phyloP scores from a whole-genome alignment of 2,329 filamentous ascomycete genomes.

The Pyrenophora teres region DNA sequence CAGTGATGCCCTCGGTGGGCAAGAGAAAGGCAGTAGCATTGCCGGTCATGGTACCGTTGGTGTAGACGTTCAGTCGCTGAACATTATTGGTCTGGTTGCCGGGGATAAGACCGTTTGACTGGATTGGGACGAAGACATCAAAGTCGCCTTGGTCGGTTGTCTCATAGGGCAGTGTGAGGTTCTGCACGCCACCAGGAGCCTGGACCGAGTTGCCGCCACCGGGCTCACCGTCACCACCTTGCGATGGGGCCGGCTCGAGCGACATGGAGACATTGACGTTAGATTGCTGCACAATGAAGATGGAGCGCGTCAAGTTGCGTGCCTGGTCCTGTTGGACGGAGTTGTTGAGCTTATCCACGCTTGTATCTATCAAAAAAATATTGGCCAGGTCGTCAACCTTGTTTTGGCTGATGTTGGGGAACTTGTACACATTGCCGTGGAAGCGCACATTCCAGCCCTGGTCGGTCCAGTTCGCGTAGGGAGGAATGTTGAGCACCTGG shows the following conservation, averaged over 20 bases:
- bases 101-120: constrained; percentile 59
- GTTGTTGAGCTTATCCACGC: constrained; percentile 62
- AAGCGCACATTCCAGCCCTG: constrained; percentile 76
- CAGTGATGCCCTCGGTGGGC: constrained; percentile 69
- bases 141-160: constrained; percentile 74
- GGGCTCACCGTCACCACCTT: constrained; percentile 57
- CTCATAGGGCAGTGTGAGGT: constrained; percentile 65
- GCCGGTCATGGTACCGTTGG: constrained; percentile 66
- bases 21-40: constrained; percentile 80
- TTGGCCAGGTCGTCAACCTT: constrained; percentile 73
- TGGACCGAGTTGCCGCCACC: constrained; percentile 58
- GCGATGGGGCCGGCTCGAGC: constrained; percentile 62
- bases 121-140: constrained; percentile 69
- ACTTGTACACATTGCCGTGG: constrained; percentile 81
- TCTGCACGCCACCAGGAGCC: constrained; percentile 64
- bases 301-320: constrained; percentile 72
- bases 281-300: constrained; percentile 75
- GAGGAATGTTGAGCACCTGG: constrained; percentile 71
- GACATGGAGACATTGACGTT: constrained; percentile 67
- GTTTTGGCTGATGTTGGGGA: constrained; percentile 67
- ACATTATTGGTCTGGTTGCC: constrained; percentile 69
- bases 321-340: constrained; percentile 66
- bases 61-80: constrained; percentile 71
- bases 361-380: constrained; percentile 69
- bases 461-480: constrained; percentile 75